Percentiles rank a stretch among this genome's conserved stretches.
These are phyloP conservation scores for Talaromyces sp. DNA, from an alignment of 2,329 filamentous ascomycete species.

Conservation along the genomic window DNA sequence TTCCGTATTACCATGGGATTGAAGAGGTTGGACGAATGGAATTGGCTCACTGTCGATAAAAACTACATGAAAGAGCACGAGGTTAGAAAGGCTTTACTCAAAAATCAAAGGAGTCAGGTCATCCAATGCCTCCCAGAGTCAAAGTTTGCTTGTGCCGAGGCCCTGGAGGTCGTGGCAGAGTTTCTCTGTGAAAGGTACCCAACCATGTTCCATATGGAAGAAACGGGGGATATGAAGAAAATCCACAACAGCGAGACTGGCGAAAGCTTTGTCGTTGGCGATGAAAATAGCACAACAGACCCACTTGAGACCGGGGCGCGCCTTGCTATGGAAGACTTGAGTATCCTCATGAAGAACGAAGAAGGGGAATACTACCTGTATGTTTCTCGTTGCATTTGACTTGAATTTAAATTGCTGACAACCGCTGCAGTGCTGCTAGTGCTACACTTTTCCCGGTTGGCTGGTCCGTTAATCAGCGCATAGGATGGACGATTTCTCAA, in stretches of 20 bases:
- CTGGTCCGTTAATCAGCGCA: conserved; percentile 46
- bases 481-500: conserved; percentile 46
- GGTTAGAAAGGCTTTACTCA: conserved; percentile 40
- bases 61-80: conserved; percentile 42
- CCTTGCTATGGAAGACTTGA: conserved; percentile 50
- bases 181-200: conserved; percentile 45
- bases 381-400: conserved; percentile 16
- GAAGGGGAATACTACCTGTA: conserved; percentile 47
- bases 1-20: conserved; percentile 47
- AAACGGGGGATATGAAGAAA: conserved; percentile 22
- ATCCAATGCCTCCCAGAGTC: conserved; percentile 44
- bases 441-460: conserved; percentile 52
- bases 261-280: conserved; percentile 40
- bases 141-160: conserved; percentile 44
- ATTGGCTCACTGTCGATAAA: conserved; percentile 48
- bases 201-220: conserved; percentile 36
- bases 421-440: conserved; percentile 39
- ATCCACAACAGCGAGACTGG: conserved; percentile 42
- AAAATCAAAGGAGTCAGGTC: conserved; percentile 36
- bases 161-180: conserved; percentile 41
- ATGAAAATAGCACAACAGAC: conserved; percentile 30
- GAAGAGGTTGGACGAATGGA: conserved; percentile 39
- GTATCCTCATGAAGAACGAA: conserved; percentile 43
- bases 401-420: not conserved
- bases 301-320: conserved; percentile 49